Evolutionary conservation across 768 basidiomycete genomes (phyloP), one percentile per base, ranked within the genome.

Genomic region (Dendrothele bispora): DNA sequence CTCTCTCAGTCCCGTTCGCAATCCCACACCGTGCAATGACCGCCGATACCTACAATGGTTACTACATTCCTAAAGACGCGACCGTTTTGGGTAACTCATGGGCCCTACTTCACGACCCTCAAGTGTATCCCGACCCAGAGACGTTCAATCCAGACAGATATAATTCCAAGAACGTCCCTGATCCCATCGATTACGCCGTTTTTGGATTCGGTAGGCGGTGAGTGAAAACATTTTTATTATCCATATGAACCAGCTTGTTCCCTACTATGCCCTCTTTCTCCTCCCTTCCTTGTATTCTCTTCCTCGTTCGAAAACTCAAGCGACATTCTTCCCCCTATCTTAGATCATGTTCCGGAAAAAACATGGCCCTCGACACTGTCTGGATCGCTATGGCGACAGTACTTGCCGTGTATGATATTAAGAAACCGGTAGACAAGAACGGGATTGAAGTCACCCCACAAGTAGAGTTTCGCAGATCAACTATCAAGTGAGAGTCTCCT

Each of bases 71-170:
- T n/a, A 63, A 60, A 4, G 63, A 63, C 12, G 62, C 70, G n/a
- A 62, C 62, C 38, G 55, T 70, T 35, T 54, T 71, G 17, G 59
- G 61, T 2, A 70, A 70, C 44, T 60, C 63, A 15, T 71, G 67
- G 68, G 25, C 15, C 15, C 36, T 46, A 5, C 26, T 46, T 3
- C 45, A 25, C 3, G 45, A 46, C 15, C 8, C 22, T 27, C 28
- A 28, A 18, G 30, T 11, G 18, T 46, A 46, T 12, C 26, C 26
- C 15, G 20, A 21, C n/a, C 22, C 12, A 12, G 45, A 20, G 11
- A 17, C 25, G 17, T 46, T 46, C 10, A 26, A 37, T 4, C 45
- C 45, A 8, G 18, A 46, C 7, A 34, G 45, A 1, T 46, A 10
- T 32, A n/a, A 34, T 26, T 26, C 28, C 21, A 34, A 18, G 14